phyloP scores from a whole-genome alignment of 805 yeast species.

The Ogataea pini region DNA sequence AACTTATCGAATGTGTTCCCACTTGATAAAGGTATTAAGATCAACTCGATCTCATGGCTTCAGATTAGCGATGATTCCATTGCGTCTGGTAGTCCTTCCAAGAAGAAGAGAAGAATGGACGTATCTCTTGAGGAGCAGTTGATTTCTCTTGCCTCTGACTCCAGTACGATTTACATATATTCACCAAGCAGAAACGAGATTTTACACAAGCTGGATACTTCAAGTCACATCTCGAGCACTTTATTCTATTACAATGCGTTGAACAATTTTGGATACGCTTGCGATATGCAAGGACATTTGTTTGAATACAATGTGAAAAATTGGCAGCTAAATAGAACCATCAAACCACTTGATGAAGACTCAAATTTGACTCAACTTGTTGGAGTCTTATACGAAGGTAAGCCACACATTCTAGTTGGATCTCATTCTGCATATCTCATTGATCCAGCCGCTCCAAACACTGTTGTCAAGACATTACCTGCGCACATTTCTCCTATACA shows the following conservation, averaged over 20 bases:
- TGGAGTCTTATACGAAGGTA: conserved; percentile 25
- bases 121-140: conserved; percentile 41
- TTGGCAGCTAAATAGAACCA: conserved; percentile 42
- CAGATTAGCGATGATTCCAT: conserved; percentile 16
- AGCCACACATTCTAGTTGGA: conserved; percentile 56
- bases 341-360: conserved; percentile 39
- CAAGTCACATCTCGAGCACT: conserved; percentile 26
- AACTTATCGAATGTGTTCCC: conserved; percentile 42
- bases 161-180: conserved; percentile 64
- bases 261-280: conserved; percentile 54
- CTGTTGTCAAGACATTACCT: conserved; percentile 56
- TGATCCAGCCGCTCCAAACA: conserved; percentile 39
- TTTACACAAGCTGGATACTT: conserved; percentile 44
- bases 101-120: conserved; percentile 32
- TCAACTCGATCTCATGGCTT: conserved; percentile 58
- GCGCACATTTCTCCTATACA: conserved; percentile 75
- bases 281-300: conserved; percentile 58
- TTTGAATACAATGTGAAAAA: conserved; percentile 61
- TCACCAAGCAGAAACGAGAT: conserved; percentile 66
- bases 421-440: conserved; percentile 65
- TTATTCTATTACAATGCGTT: conserved; percentile 47
- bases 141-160: conserved; percentile 62
- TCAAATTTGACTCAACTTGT: conserved; percentile 24
- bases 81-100: conserved; percentile 18
- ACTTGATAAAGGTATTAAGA: conserved; percentile 51